Evolutionary conservation across 1,139 yeast genomes (phyloP), one percentile per base, ranked within the genome.

Genomic region (Sugiyamaella neomexicana): DNA sequence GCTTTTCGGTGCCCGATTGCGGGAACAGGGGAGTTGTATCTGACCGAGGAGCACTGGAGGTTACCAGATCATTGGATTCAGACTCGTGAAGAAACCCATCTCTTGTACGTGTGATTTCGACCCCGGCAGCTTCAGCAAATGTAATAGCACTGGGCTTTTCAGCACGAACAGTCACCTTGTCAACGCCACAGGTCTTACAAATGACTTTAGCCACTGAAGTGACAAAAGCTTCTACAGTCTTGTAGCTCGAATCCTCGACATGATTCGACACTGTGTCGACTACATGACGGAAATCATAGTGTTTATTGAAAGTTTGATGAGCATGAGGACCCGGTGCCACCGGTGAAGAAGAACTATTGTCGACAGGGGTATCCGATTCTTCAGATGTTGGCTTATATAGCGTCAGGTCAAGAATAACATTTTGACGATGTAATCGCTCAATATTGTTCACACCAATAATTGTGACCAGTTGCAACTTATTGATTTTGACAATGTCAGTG

Each of bases 181-280:
- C 60, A 2, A 77, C 71, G 7, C 70, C 70, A 36, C 40, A 50
- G 36, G 66, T 59, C 56, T 77, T 78, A 50, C 80, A 75, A 2
- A 85, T 75, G 49, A 85, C 70, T 62, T 85, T 88, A 5, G 90
- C 85, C 23, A 89, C 85, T 10, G 83, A 80, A 57, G 83, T 80
- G 2, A 88, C 95, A 57, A 93, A 77, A 0, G 98, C 97, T 67
- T 93, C 99, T 1, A 93, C 96, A 0, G 99, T 93, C 65, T 89
- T 86, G 73, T 89, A 93, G 60, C 84, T 82, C 1, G 96, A 81
- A 15, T 69, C 70, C 64, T 88, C 96, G 8, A 89, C 89, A 65
- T 83, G 87, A 1, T 67, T 65, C 0, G 80, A 60, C 15, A 72
- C 68, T 5, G 56, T 58, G 29, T 71, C 70, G 10, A 67, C 67